Conservation (phyloP, 306 rosid species). For the Rosa chinensis region DNA sequence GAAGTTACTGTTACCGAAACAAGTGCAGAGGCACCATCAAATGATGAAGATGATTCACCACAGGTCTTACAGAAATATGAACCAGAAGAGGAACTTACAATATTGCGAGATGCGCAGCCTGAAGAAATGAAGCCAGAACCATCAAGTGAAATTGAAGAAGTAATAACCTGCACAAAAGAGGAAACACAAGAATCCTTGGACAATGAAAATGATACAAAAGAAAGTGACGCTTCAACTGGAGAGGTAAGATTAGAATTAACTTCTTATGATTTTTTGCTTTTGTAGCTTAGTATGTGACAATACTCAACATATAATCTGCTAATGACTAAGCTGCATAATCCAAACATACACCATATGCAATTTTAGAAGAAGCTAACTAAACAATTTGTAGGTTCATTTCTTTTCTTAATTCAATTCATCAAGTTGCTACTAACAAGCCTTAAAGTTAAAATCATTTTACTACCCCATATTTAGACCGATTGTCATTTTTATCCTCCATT, state of each 20-base stretch:
- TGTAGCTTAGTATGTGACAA: background rate
- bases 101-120: conserved; percentile 4
- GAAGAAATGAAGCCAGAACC: conserved; percentile 22
- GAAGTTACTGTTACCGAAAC: conserved; percentile 9
- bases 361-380: too few species aligned
- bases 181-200: conserved; percentile 19
- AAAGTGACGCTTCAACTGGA: conserved; percentile 14
- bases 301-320: too few species aligned
- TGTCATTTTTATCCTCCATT: too few species aligned
- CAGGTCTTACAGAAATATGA: conserved; percentile 15
- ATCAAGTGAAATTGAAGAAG: conserved; percentile 14
- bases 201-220: conserved; percentile 13
- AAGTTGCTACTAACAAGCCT: too few species aligned
- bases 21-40: conserved; percentile 3
- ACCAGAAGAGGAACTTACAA: conserved; percentile 22
- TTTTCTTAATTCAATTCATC: too few species aligned
- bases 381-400: too few species aligned
- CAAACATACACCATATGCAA: background rate
- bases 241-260: conserved; percentile 25
- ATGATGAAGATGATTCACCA: conserved; percentile 17
- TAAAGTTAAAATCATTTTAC: too few species aligned
- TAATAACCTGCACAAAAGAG: conserved; percentile 1
- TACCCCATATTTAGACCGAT: too few species aligned
- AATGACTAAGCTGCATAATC: background rate
- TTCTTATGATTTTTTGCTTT: background rate